phyloP scores from a whole-genome alignment of 1,284 basidiomycete genomes.

The Cryptococcus sp. region DNA sequence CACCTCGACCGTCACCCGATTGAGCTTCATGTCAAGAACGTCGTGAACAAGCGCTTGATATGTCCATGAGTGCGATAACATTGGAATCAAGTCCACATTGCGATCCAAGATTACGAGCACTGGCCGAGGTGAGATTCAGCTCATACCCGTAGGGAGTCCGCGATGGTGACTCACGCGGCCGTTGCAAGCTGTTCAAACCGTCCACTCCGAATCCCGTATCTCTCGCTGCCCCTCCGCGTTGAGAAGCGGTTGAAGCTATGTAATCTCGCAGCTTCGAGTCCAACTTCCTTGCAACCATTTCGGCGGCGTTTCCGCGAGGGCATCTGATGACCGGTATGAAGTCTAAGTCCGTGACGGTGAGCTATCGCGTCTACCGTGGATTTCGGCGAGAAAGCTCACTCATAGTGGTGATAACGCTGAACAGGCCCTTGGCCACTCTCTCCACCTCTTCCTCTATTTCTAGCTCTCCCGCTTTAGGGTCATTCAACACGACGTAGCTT shows the following conservation, averaged over 20 bases:
- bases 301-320: constrained; percentile 93
- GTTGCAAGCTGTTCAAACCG: constrained; percentile 60
- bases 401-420: constrained; percentile 89
- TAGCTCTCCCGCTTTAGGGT: constrained; percentile 84
- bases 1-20: constrained; percentile 80
- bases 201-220: constrained; percentile 67
- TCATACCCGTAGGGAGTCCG: neutral
- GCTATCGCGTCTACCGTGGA: too few species aligned
- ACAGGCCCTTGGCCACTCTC: constrained; percentile 84
- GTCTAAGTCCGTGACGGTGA: constrained; percentile 56
- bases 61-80: constrained; percentile 97
- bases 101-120: constrained; percentile 92
- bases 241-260: constrained; percentile 70
- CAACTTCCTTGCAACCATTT: constrained; percentile 95
- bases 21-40: constrained; percentile 95
- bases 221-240: constrained; percentile 46
- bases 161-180: constrained; percentile 66
- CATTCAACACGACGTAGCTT: constrained; percentile 84
- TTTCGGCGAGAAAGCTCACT: constrained; percentile 57
- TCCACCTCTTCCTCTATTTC: constrained; percentile 94
- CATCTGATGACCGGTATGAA: constrained; percentile 94
- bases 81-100: constrained; percentile 92
- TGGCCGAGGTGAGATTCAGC: constrained; percentile 43
- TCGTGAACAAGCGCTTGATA: constrained; percentile 98
- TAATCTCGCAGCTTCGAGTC: constrained; percentile 92